phyloP scores from a whole-genome alignment of 805 yeast species.

The Candida sakaeoensis region DNA sequence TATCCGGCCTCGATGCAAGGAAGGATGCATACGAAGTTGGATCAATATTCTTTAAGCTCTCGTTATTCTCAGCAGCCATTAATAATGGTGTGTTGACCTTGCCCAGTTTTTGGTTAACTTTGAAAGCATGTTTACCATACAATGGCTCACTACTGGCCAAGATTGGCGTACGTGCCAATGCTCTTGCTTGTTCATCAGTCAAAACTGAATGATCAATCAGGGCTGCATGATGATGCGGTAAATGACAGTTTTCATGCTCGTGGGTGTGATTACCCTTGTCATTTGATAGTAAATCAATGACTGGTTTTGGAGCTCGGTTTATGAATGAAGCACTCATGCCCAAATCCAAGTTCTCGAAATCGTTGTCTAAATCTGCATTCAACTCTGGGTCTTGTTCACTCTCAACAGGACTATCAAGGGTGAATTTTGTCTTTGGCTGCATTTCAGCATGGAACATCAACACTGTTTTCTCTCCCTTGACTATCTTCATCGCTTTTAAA shows the following conservation, averaged over 20 bases:
- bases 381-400: background rate
- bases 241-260: conserved; percentile 28
- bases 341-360: conserved; percentile 26
- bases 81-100: conserved; percentile 16
- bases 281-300: conserved; percentile 26
- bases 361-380: conserved; percentile 3
- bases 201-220: conserved; percentile 31
- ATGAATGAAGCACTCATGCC: conserved; percentile 41
- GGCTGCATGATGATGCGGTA: conserved; percentile 34
- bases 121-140: conserved; percentile 41
- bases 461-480: conserved; percentile 62
- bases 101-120: conserved; percentile 27
- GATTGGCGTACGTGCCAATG: conserved; percentile 53
- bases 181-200: conserved; percentile 48
- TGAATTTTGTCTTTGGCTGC: conserved; percentile 40
- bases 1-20: conserved; percentile 83
- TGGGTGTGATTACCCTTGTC: conserved; percentile 12
- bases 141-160: conserved; percentile 60
- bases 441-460: conserved; percentile 93
- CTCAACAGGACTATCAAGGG: conserved; percentile 1
- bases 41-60: conserved; percentile 44
- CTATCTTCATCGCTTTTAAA: conserved; percentile 57
- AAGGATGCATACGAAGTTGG: conserved; percentile 69
- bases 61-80: conserved; percentile 40
- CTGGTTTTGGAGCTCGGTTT: conserved; percentile 36